phyloP scores from a whole-genome alignment of 176 grass and related monocot genomes.

The Poa pratensis region DNA sequence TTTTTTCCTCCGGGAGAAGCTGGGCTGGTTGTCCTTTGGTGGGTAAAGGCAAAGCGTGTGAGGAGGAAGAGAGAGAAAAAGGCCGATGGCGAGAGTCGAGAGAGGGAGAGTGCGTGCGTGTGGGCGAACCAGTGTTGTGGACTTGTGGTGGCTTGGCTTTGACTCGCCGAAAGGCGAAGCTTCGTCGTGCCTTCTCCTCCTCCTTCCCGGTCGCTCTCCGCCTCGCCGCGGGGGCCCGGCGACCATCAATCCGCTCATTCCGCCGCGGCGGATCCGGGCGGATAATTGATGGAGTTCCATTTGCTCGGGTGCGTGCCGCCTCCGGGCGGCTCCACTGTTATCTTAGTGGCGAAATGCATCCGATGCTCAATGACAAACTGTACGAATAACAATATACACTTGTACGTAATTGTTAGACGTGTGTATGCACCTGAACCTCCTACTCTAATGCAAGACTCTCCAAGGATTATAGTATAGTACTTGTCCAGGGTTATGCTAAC shows the following conservation, averaged over 20 bases:
- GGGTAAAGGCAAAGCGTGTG: conserved; percentile 43
- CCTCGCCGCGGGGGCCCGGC: neutral
- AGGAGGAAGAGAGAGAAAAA: neutral
- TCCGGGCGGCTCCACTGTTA: too few relatives aligned
- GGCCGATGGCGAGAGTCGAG: neutral
- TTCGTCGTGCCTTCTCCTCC: conserved; percentile 21
- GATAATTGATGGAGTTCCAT: neutral
- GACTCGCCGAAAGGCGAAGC: conserved; percentile 42
- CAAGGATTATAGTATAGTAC: too few relatives aligned
- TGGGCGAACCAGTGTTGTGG: neutral
- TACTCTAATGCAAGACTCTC: too few relatives aligned
- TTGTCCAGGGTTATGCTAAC: too few relatives aligned
- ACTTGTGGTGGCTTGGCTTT: conserved; percentile 41
- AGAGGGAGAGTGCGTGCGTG: neutral
- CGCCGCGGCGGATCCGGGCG: neutral
- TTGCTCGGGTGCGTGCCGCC: neutral
- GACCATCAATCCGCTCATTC: neutral
- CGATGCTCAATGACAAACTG: too few relatives aligned
- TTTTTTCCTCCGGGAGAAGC: neutral
- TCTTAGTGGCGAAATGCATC: neutral
- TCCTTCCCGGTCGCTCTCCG: neutral
- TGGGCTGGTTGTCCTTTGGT: conserved; percentile 51
- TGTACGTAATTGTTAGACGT: too few relatives aligned
- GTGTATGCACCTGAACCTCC: too few relatives aligned
- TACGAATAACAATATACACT: too few relatives aligned